Percentiles rank a stretch among this genome's conserved stretches.
phyloP scores from a whole-genome alignment of 176 grass and related monocot genomes.

The maize (Zea mays) region Zm-B73-REFERENCE-NAM-5.0 NC_050096.1:72969501-72970000 shows the following conservation, averaged over 20 bases:
- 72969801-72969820: constrained; percentile 42
- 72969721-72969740: constrained; percentile 24
- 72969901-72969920: constrained; percentile 66
- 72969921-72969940: constrained; percentile 55
- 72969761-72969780: not conserved
- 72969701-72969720: constrained; percentile 16
- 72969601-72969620: not conserved
- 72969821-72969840: constrained; percentile 61
- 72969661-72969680: constrained; percentile 6
- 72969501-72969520: constrained; percentile 22
- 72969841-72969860: constrained; percentile 66
- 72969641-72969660: not conserved
- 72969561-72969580: constrained; percentile 25
- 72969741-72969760: constrained; percentile 60
- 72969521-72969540: not conserved
- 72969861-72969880: constrained; percentile 63
- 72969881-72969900: constrained; percentile 64
- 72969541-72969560: constrained; percentile 52
- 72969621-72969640: not conserved
- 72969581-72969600: not conserved
- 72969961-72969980: constrained; percentile 39
- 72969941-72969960: constrained; percentile 50
- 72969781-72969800: constrained; percentile 7
- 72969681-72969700: constrained; percentile 51
- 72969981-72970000: constrained; percentile 65